Evolutionary conservation across 1,284 basidiomycete genomes (phyloP), one percentile per base, ranked within the genome.

Genomic region (Malassezia furfur): DNA sequence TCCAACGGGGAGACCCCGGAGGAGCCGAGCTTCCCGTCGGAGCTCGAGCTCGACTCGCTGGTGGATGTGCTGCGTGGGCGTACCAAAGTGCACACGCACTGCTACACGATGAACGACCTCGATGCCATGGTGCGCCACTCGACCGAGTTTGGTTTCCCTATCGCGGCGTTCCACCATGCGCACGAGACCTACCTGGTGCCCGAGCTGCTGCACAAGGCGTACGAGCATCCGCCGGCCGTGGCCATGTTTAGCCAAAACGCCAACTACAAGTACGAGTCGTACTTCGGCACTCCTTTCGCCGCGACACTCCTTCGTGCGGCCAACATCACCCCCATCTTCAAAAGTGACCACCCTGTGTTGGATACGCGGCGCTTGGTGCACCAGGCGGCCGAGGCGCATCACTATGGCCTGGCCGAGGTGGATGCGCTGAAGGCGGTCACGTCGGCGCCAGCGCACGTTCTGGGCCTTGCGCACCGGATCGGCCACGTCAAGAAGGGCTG

Each of bases 301-400:
- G 81, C 87, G 15, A 82, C 83, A 40, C 84, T 94, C 48, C 78
- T 93, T 7, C 57, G 55, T 17, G 79, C 84, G 0, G 84, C 90
- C 44, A 80, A 83, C 49, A 85, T 84, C 1, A 76, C 91, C 25
- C 78, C 80, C 34, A 85, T 93, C 47, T 73, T 76, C 67, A 78
- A 85, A 80, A 82, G 80, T 40, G 85, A 86, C 69, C 85, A 86
- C 63, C 80, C 83, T 0, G 84, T 80, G 4, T 66, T 89, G 17
- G 84, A 91, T 70, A 86, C 85, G 31, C 81, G 90, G 5, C 83
- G 84, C 69, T 78, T 94, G 10, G 72, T 89, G 2, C 84, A 84
- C 67, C 89, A 94, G 75, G 89, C 90, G 0, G 86, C 88, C 54
- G 87, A 91, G 72, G 88, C 86, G 1, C 84, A 90, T 67, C 85